These are phyloP conservation scores for Salix suchowensis DNA, from an alignment of 345 rosid species.

Conservation along the genomic window DNA sequence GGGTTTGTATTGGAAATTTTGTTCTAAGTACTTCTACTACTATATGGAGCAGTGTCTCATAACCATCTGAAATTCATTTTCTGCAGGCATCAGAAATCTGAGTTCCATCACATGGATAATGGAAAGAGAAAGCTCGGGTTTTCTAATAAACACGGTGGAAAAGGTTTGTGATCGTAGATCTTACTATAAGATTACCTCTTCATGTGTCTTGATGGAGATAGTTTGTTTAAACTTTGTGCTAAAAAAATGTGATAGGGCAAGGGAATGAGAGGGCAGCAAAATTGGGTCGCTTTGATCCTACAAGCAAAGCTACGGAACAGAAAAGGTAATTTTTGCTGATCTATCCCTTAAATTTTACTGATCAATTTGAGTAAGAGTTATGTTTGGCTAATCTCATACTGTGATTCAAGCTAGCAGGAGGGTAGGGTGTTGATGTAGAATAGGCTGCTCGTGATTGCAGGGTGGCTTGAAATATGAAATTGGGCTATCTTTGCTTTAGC, in stretches of 20 bases:
- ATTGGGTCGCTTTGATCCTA: conserved; percentile 20
- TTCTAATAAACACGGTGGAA: conserved; percentile 35
- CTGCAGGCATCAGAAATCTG: conserved; percentile 53
- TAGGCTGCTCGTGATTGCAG: no score
- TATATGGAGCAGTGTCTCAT: conserved; percentile 1
- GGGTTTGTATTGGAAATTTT: conserved; percentile 36
- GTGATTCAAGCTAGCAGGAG: background rate
- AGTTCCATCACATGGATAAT: conserved; percentile 35
- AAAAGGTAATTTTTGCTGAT: conserved; percentile 43
- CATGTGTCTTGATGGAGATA: background rate
- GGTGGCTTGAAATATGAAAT: no score
- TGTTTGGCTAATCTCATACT: background rate
- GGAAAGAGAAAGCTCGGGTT: conserved; percentile 46
- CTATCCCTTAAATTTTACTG: background rate
- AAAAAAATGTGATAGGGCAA: conserved; percentile 28
- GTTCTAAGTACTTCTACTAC: background rate
- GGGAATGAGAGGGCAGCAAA: conserved; percentile 31
- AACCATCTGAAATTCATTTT: conserved; percentile 18
- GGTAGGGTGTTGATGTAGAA: no score
- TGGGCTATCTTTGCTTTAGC: no score
- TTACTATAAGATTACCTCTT: background rate
- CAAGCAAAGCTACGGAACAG: conserved; percentile 27
- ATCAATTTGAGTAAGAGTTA: background rate
- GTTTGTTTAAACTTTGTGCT: background rate
- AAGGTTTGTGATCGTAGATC: conserved; percentile 40